A percentile compares a stretch with the other conserved stretches of the same genome.
phyloP scores from a whole-genome alignment of 2,329 filamentous ascomycete genomes.

The Pseudogymnoascus sp. region DNA sequence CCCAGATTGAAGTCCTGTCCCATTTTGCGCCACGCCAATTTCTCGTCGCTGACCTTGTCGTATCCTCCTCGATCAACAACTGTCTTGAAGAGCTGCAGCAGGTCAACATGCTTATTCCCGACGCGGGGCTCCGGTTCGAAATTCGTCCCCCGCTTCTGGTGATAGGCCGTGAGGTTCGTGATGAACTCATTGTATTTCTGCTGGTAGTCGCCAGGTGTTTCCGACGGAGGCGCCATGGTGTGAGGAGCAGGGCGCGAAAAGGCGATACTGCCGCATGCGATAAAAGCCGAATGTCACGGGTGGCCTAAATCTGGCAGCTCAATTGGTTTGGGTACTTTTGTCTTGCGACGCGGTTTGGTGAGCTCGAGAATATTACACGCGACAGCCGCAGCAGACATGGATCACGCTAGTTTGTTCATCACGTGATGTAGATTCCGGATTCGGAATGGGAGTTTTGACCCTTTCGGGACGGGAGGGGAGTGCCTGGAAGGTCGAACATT shows the following conservation, averaged over 20 bases:
- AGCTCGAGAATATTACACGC: conserved; percentile 7
- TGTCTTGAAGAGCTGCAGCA: conserved; percentile 70
- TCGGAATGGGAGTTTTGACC: neutral
- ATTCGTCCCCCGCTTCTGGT: conserved; percentile 69
- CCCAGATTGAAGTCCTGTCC: conserved; percentile 67
- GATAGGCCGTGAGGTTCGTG: conserved; percentile 62
- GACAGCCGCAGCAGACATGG: conserved; percentile 7
- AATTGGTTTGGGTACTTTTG: conserved; percentile 7
- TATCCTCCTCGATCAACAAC: conserved; percentile 76
- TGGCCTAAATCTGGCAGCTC: conserved; percentile 8
- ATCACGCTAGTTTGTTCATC: neutral
- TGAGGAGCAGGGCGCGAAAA: neutral
- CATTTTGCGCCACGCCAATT: conserved; percentile 77
- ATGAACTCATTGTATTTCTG: conserved; percentile 75
- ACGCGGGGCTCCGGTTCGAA: conserved; percentile 79
- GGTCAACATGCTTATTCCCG: conserved; percentile 66
- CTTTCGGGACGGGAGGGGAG: conserved; percentile 1
- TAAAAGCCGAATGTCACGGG: neutral
- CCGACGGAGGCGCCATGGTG: neutral
- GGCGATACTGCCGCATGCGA: conserved; percentile 8
- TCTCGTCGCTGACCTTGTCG: conserved; percentile 74
- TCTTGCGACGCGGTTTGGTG: conserved; percentile 8
- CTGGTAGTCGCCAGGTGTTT: neutral
- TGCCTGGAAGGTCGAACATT: neutral
- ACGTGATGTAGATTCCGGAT: neutral